Evolutionary conservation across 768 basidiomycete species (phyloP).

Genomic region (Leucosporidium scottii): DNA sequence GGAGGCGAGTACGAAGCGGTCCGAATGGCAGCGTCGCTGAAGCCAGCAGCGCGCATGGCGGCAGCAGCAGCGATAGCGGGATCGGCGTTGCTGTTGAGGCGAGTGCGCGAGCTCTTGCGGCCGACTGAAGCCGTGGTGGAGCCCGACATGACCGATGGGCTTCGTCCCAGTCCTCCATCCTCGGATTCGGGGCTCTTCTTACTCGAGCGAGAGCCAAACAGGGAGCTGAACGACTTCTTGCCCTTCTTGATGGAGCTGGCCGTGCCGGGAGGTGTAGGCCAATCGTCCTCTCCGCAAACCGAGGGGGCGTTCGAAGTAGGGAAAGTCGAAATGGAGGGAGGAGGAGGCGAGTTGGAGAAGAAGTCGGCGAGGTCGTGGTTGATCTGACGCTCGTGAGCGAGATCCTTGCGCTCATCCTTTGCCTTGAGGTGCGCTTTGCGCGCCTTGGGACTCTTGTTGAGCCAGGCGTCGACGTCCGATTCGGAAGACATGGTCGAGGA

Average conservation of each 20-base stretch:
- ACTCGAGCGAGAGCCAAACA: not conserved
- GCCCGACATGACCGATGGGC: not conserved
- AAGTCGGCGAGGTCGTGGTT: constrained; percentile 28
- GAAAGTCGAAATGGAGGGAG: not conserved
- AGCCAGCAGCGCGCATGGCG: not conserved
- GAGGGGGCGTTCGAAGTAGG: not conserved
- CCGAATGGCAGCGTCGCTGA: not conserved
- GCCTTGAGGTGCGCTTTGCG: constrained; percentile 13
- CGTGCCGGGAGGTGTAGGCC: not conserved
- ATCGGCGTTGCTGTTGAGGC: not conserved
- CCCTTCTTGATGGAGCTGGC: not conserved
- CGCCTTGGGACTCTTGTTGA: constrained; percentile 1
- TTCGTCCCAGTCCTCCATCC: not conserved
- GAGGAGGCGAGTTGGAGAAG: constrained; percentile 8
- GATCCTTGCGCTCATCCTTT: constrained; percentile 24
- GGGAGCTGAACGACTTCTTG: not conserved
- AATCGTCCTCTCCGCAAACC: not conserved
- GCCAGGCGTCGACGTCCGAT: constrained; percentile 7
- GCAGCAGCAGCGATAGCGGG: too few species aligned
- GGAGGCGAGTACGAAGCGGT: not conserved
- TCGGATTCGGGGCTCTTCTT: not conserved
- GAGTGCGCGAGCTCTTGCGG: not conserved
- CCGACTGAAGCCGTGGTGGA: not conserved
- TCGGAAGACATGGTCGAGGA: not conserved
- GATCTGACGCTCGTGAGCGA: constrained; percentile 28